Evolutionary conservation across 768 basidiomycete species (phyloP).

Genomic region (Rhizopogon vesiculosus): DNA sequence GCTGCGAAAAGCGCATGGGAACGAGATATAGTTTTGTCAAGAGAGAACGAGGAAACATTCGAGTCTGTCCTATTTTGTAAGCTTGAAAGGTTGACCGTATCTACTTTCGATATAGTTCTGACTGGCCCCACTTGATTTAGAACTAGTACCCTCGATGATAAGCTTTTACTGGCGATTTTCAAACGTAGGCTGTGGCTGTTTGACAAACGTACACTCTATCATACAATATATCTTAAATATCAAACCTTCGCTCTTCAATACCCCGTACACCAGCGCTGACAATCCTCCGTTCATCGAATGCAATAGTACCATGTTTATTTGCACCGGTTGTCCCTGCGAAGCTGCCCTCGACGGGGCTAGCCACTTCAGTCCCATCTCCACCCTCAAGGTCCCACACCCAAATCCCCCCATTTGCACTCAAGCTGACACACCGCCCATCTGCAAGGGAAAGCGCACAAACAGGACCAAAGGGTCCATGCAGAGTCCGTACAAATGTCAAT

Average conservation of each 20-base stretch:
- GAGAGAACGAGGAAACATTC: no score
- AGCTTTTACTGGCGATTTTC: no score
- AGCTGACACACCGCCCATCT: slow-evolving; percentile 78
- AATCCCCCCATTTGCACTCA: slow-evolving; percentile 65
- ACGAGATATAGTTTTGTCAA: no score
- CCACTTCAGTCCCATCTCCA: slow-evolving; percentile 34
- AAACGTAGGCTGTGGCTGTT: no score
- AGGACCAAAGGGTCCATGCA: slow-evolving; percentile 67
- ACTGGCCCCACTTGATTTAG: no score
- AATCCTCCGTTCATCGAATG: slow-evolving; percentile 74
- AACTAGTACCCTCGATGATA: no score
- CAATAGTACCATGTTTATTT: slow-evolving; percentile 38
- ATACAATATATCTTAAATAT: slow-evolving; percentile 16
- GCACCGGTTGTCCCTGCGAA: slow-evolving; percentile 16
- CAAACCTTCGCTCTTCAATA: slow-evolving; percentile 30
- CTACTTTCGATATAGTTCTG: no score
- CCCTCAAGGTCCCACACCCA: slow-evolving; percentile 88
- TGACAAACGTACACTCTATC: background rate
- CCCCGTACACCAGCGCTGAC: slow-evolving; percentile 38
- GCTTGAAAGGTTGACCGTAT: no score
- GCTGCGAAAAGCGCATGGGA: no score
- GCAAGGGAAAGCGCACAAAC: slow-evolving; percentile 66
- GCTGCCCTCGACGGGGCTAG: slow-evolving; percentile 29
- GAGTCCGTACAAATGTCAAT: slow-evolving; percentile 64
- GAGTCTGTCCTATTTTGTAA: no score